These are phyloP conservation scores for Globisporangium carolinianum DNA, from an alignment of 352 stramenopile genomes.

Conservation along the genomic window DNA sequence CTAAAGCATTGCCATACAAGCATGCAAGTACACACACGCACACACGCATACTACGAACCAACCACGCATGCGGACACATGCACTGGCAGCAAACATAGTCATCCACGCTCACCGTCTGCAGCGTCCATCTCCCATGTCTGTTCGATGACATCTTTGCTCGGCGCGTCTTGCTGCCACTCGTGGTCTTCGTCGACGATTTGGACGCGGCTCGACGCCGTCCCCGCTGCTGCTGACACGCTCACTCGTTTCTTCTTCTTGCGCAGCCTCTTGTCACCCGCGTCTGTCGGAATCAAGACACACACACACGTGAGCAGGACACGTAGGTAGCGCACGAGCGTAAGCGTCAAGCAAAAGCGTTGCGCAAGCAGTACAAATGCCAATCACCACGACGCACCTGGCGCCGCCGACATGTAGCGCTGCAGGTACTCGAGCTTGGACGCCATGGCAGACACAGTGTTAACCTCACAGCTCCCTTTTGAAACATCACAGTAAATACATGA, in stretches of 20 bases:
- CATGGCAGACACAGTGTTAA: conserved; percentile 5
- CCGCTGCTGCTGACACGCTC: conserved; percentile 21
- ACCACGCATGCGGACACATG: too few relatives aligned
- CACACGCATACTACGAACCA: too few relatives aligned
- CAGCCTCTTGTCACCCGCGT: conserved; percentile 44
- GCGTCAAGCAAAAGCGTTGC: too few relatives aligned
- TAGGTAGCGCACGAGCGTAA: conserved; percentile 28
- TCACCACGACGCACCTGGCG: conserved; percentile 28
- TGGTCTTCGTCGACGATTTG: conserved; percentile 59
- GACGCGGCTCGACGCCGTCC: conserved; percentile 15
- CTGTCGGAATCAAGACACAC: too few relatives aligned
- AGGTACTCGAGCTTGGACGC: conserved; percentile 69
- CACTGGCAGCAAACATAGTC: not conserved
- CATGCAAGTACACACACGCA: not conserved
- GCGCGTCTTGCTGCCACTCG: conserved; percentile 41
- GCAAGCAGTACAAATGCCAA: too few relatives aligned
- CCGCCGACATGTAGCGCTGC: conserved; percentile 55
- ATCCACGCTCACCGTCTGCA: conserved; percentile 27
- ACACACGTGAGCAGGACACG: too few relatives aligned
- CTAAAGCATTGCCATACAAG: not conserved
- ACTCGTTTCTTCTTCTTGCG: conserved; percentile 50
- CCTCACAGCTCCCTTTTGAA: too few relatives aligned
- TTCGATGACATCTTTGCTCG: conserved; percentile 39
- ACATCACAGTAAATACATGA: too few relatives aligned
- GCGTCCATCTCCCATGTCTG: conserved; percentile 57